These are phyloP conservation scores for Apium graveolens DNA, from an alignment of 129 eudicot species.

Conservation along the genomic window DNA sequence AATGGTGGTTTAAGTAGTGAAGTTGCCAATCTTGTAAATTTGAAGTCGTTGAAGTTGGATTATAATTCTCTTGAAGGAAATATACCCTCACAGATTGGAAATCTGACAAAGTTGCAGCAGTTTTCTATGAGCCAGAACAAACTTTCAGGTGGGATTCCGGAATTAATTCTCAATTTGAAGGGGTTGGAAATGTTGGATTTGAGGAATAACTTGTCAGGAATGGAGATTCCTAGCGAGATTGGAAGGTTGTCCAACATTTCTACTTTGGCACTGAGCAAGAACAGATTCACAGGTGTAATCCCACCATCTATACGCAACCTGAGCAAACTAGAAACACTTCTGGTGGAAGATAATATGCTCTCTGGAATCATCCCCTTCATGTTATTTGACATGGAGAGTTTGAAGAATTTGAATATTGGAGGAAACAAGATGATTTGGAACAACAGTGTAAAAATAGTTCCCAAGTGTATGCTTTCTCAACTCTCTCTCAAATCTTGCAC, in stretches of 20 bases:
- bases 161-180: constrained; percentile 23
- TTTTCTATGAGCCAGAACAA: constrained; percentile 24
- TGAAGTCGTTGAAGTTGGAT: no score
- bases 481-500: constrained; percentile 30
- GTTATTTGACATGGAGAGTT: constrained; percentile 31
- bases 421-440: constrained; percentile 40
- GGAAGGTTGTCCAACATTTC: constrained; percentile 27
- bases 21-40: no score
- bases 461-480: constrained; percentile 36
- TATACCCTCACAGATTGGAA: no score
- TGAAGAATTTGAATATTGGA: constrained; percentile 35
- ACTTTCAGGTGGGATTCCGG: constrained; percentile 33
- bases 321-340: constrained; percentile 28
- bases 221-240: constrained; percentile 29
- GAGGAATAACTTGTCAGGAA: constrained; percentile 18
- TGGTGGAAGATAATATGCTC: constrained; percentile 35
- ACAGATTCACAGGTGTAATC: constrained; percentile 32
- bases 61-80: no score
- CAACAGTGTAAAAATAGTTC: constrained; percentile 32
- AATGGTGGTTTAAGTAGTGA: no score
- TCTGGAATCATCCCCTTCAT: constrained; percentile 28
- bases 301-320: constrained; percentile 30
- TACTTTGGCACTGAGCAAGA: constrained; percentile 37
- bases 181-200: constrained; percentile 31
- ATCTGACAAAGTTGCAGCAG: no score